Base-by-base conservation (phyloP, 139 green algal genomes). In the Chlamydomonas applanata region DNA sequence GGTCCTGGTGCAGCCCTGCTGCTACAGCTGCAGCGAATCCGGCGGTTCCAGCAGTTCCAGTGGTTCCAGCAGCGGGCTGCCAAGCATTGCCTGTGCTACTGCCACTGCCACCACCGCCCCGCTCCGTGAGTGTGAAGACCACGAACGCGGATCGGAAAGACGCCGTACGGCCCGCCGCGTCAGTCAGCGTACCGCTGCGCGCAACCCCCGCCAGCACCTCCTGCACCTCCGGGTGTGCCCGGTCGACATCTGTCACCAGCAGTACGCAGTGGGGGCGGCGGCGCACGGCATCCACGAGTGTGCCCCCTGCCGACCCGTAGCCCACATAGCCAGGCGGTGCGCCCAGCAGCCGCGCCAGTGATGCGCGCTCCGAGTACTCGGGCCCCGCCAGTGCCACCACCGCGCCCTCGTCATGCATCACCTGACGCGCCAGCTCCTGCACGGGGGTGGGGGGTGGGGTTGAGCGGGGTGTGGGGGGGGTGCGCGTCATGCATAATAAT, bases 331-430 rank as follows among this genome's bases (percentile, higher is more conserved):
- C 91, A 5, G 92, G 93, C 0, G 93, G 91, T 0, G 93, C 88
- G 25, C 93, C 93, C 61, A 97, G 83, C 70, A 97, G 82, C n/a
- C 87, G 79, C n/a, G 77, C 75, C 0, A 95, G 76, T 30, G 83
- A 88, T 72, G 92, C 89, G 17, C 89, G 76, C 61, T 94, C 92
- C 60, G 82, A 81, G 68, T 88, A 91, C 74, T 94, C 86, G 7
- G 84, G 65, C 13, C 22, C 36, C 19, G 22, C 36, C 30, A 72
- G 65, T 60, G 22, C 2, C 20, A 61, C 11, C 40, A 72, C 16
- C 1, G 65, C 32, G 27, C 53, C 32, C 22, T 61, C 34, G 36
- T 72, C 36, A 36, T 30, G 29, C 63, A 70, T 70, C 32, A 66
- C 59, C 11, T 66, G 59, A 34, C 30, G 59, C 24, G 59, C 59